Evolutionary conservation across 2,329 filamentous ascomycete genomes (phyloP), one percentile per base, ranked within the genome.

Genomic region (Arthroderma sp.): DNA sequence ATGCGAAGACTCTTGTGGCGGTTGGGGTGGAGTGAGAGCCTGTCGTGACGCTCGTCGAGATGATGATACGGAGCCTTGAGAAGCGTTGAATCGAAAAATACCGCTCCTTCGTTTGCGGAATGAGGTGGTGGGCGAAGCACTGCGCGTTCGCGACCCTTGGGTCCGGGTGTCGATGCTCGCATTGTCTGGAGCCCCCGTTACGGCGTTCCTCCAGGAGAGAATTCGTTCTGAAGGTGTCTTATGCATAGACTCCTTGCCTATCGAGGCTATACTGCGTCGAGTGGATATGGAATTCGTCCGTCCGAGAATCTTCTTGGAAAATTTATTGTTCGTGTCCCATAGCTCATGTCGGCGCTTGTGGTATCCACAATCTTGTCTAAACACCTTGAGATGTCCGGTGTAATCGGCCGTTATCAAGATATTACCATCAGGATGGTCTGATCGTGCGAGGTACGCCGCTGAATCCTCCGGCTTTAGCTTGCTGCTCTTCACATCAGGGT

Each of bases 371-470:
- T 98, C 91, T 62, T 96, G 89, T 15, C 91, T 78, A 59, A 95
- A 95, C 0, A 96, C 83, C 60, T 95, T 95, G 65, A 98, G 91
- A 28, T 79, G 77, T 32, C 91, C 91, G 0, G 78, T 80, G 55
- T 86, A 85, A 60, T 95, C 89, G 1, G 88, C 85, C 0, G 89
- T 94, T 41, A 96, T 77, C 45, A 98, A 81, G 50, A 98, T 95
- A 55, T 94, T 85, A 28, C 91, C 91, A 48, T 81, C 80, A 9
- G 71, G 67, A 59, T 98, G 91, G 10, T 74, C 74, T 5, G 80
- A 82, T 10, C 87, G 79, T 7, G 85, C 74, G 32, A 88, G 64
- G 55, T 93, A 94, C 0, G 81, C 78, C 0, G 87, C 84, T 1
- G 80, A 83, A 53, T 84, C 81, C 47, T 82, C 78, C 0, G 76